Percentiles rank a stretch among this genome's conserved stretches.
These are phyloP conservation scores for Exserohilum turcica DNA, from an alignment of 2,329 filamentous ascomycete genomes.

Conservation along the genomic window DNA sequence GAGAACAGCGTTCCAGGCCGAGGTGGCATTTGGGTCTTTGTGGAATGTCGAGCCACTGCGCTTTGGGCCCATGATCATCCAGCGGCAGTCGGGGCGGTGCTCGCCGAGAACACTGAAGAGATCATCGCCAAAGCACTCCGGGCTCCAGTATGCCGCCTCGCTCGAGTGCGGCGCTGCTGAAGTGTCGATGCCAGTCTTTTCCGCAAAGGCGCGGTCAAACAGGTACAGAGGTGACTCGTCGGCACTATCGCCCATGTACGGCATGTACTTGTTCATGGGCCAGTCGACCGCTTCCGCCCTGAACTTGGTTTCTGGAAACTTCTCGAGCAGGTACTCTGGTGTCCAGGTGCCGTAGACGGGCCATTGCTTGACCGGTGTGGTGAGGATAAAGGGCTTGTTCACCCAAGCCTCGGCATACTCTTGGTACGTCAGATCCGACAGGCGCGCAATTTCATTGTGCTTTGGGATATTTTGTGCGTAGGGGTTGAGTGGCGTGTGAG, in stretches of 20 bases:
- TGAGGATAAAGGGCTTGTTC: slow-evolving; percentile 83
- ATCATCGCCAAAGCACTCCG: slow-evolving; percentile 84
- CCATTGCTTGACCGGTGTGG: slow-evolving; percentile 80
- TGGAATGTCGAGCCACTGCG: slow-evolving; percentile 93
- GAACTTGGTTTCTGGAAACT: slow-evolving; percentile 72
- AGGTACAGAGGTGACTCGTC: slow-evolving; percentile 93
- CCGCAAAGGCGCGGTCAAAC: slow-evolving; percentile 84
- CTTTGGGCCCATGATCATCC: slow-evolving; percentile 88
- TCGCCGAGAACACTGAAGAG: slow-evolving; percentile 78
- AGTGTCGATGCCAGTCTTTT: slow-evolving; percentile 73
- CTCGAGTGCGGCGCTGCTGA: slow-evolving; percentile 51
- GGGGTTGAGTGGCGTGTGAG: slow-evolving; percentile 69
- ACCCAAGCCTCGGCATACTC: slow-evolving; percentile 80
- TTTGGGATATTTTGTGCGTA: slow-evolving; percentile 74
- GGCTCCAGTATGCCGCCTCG: slow-evolving; percentile 72
- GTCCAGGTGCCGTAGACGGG: slow-evolving; percentile 77
- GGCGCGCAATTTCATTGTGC: slow-evolving; percentile 72
- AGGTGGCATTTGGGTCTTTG: slow-evolving; percentile 75
- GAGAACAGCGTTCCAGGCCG: slow-evolving; percentile 93
- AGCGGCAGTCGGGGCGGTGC: slow-evolving; percentile 84
- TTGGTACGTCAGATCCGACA: slow-evolving; percentile 69
- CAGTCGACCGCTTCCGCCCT: slow-evolving; percentile 94
- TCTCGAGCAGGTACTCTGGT: slow-evolving; percentile 66
- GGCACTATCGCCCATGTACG: slow-evolving; percentile 77
- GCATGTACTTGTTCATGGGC: slow-evolving; percentile 77